A percentile compares a stretch with the other conserved stretches of the same genome.
Conservation (phyloP, 176 grass and related monocot genomes). For the Tillandsia leiboldiana region DNA sequence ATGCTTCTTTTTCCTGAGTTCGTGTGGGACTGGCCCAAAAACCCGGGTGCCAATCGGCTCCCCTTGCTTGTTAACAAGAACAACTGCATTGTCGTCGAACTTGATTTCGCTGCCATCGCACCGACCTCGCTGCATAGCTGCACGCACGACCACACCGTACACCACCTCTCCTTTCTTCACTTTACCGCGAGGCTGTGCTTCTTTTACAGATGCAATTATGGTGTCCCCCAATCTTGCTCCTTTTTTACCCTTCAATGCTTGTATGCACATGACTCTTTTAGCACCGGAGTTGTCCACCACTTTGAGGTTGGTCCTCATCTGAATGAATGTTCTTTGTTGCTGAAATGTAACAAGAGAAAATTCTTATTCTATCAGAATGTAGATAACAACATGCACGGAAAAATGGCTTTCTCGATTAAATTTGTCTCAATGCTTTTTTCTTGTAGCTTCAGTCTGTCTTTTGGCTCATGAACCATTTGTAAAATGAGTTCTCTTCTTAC, state of each 20-base stretch:
- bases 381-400: neutral
- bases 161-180: slow-evolving; percentile 98
- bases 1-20: slow-evolving; percentile 94
- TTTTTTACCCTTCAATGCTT: slow-evolving; percentile 63
- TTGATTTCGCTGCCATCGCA: slow-evolving; percentile 75
- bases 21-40: slow-evolving; percentile 65
- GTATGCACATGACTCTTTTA: slow-evolving; percentile 94
- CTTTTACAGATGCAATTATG: slow-evolving; percentile 86
- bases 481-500: too few relatives aligned
- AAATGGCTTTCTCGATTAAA: neutral
- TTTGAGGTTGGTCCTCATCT: slow-evolving; percentile 98
- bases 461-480: too few relatives aligned
- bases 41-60: slow-evolving; percentile 86
- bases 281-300: slow-evolving; percentile 97
- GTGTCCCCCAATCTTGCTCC: slow-evolving; percentile 79
- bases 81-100: slow-evolving; percentile 81
- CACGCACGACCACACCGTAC: slow-evolving; percentile 89
- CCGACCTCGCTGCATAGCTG: slow-evolving; percentile 78
- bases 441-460: too few relatives aligned
- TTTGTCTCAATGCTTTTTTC: neutral
- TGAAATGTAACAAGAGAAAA: slow-evolving; percentile 23
- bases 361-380: neutral
- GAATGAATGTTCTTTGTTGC: slow-evolving; percentile 99
- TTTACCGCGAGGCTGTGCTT: slow-evolving; percentile 83
- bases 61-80: slow-evolving; percentile 90